phyloP scores from a whole-genome alignment of 148 eudicot genomes.

The Heliosperma pusillum region DNA sequence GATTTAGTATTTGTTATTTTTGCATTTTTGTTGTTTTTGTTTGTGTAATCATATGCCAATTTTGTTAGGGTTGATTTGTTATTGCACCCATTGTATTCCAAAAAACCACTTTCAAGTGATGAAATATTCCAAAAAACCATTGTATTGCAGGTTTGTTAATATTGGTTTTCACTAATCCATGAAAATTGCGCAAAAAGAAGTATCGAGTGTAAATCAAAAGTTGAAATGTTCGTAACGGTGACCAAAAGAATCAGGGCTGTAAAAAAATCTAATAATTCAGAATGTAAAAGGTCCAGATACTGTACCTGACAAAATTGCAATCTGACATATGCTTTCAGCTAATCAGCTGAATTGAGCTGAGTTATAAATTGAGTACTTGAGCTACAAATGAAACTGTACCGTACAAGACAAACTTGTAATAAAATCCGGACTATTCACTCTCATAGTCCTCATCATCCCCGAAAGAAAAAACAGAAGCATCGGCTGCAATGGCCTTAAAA shows the following conservation, averaged over 20 bases:
- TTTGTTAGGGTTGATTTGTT: too few species aligned
- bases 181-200: not conserved
- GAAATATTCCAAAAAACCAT: too few species aligned
- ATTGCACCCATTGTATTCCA: not conserved
- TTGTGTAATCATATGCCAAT: too few species aligned
- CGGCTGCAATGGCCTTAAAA: slow-evolving; percentile 94
- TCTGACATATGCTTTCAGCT: not conserved
- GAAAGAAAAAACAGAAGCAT: slow-evolving; percentile 93
- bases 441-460: slow-evolving; percentile 91
- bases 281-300: not conserved
- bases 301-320: not conserved
- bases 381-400: not conserved
- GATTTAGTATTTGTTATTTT: too few species aligned
- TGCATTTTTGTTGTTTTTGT: too few species aligned
- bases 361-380: too few species aligned
- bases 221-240: too few species aligned
- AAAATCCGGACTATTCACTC: slow-evolving; percentile 46
- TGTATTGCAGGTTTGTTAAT: not conserved
- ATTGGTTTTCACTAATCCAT: not conserved
- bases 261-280: too few species aligned
- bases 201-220: too few species aligned
- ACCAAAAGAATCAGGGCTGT: too few species aligned
- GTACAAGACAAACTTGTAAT: not conserved
- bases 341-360: not conserved
- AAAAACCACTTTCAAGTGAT: not conserved